A percentile compares a stretch with the other conserved stretches of the same genome.
These are phyloP conservation scores for Cyclotella cryptica DNA, from an alignment of 108 stramenopile genomes.

Conservation along the genomic window DNA sequence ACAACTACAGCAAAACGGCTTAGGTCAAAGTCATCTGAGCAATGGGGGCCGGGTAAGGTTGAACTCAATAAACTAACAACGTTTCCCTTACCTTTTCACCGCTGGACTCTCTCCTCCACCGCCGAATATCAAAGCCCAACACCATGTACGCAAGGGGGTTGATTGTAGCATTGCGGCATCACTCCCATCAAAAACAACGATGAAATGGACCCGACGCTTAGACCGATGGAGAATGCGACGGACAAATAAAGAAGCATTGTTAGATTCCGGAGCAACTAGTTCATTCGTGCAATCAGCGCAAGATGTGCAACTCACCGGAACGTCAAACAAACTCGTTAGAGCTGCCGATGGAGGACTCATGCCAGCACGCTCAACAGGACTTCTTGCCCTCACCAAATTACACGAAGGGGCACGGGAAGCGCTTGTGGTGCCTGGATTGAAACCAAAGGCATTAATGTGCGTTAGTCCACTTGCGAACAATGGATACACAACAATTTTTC, in stretches of 20 bases:
- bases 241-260: neutral
- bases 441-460: constrained; percentile 2
- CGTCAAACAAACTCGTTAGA: neutral
- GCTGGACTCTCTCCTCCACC: constrained; percentile 17
- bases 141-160: neutral
- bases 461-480: constrained; percentile 13
- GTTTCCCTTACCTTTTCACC: constrained; percentile 3
- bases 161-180: neutral
- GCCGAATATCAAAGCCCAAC: neutral
- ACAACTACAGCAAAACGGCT: too few relatives aligned
- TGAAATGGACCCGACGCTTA: neutral
- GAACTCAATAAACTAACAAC: neutral
- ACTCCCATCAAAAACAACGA: neutral
- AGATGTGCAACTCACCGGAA: constrained; percentile 9
- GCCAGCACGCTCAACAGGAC: constrained; percentile 1
- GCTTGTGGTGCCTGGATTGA: constrained; percentile 15
- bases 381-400: constrained; percentile 1
- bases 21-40: constrained; percentile 12
- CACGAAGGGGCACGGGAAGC: constrained; percentile 9
- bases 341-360: constrained; percentile 6
- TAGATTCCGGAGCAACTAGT: constrained; percentile 14
- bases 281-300: constrained; percentile 2
- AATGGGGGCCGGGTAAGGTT: neutral
- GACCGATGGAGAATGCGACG: neutral
- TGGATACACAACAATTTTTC: constrained; percentile 13